Conservation (phyloP, 2,329 filamentous ascomycete genomes). For the Sporothrix mexicana region DNA sequence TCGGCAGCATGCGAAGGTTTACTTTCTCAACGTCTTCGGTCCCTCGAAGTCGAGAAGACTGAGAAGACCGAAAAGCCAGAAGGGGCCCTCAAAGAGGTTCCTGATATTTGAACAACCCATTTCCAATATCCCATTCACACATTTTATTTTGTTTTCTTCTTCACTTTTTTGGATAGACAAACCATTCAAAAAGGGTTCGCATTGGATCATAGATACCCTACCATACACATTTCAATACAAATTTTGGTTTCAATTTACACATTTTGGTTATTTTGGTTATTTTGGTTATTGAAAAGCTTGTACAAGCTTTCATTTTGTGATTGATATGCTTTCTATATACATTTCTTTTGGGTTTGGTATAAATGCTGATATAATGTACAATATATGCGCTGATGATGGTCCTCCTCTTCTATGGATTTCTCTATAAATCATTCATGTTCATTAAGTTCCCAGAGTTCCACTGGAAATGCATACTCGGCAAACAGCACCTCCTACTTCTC, state of each 20-base stretch:
- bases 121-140: neutral
- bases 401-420: neutral
- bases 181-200: neutral
- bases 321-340: slow-evolving; percentile 5
- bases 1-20: slow-evolving; percentile 65
- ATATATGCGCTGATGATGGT: neutral
- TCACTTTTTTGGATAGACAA: slow-evolving; percentile 10
- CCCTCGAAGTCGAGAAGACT: slow-evolving; percentile 58
- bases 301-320: too few relatives aligned
- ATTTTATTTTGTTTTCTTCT: neutral
- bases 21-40: slow-evolving; percentile 70
- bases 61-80: neutral
- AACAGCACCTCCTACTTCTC: neutral
- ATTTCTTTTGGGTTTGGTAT: slow-evolving; percentile 1
- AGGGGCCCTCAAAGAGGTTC: neutral
- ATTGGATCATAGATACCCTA: slow-evolving; percentile 25
- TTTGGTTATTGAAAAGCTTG: neutral
- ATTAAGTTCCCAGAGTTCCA: neutral
- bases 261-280: neutral
- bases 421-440: slow-evolving; percentile 6
- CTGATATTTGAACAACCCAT: neutral
- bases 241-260: neutral
- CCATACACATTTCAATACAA: neutral
- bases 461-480: neutral
- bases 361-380: slow-evolving; percentile 3